A percentile compares a stretch with the other conserved stretches of the same genome.
Conservation (phyloP, 768 basidiomycete species). For the Tricholoma bakamatsutake region DNA sequence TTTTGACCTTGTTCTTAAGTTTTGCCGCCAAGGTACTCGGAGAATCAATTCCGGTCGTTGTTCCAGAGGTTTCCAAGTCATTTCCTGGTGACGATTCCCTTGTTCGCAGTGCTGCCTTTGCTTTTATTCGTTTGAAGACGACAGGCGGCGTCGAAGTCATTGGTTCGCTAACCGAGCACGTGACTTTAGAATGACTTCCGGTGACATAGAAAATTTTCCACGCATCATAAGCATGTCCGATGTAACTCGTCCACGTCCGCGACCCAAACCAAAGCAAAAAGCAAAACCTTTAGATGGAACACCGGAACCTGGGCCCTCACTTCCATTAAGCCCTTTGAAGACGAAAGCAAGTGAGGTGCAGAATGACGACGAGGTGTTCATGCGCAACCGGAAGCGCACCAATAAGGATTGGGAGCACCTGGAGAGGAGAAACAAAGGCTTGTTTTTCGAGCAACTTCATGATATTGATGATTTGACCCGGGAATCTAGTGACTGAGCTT, state of each 20-base stretch:
- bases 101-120: conserved; percentile 34
- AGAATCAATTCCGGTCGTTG: conserved; percentile 39
- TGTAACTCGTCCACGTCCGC: conserved; percentile 34
- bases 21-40: conserved; percentile 59
- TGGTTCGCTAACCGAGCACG: conserved; percentile 20
- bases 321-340: conserved; percentile 8
- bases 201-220: conserved; percentile 31
- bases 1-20: conserved; percentile 67
- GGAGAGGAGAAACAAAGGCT: conserved; percentile 53
- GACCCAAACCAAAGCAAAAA: conserved; percentile 50
- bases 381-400: conserved; percentile 58
- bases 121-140: conserved; percentile 46
- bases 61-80: conserved; percentile 14
- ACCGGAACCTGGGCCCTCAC: conserved; percentile 14
- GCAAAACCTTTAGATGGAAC: conserved; percentile 18
- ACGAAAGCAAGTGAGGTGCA: conserved; percentile 25
- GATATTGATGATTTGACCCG: background rate
- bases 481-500: conserved; percentile 6
- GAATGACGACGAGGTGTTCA: conserved; percentile 66
- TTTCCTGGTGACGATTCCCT: conserved; percentile 38
- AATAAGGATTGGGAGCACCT: conserved; percentile 54
- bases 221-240: conserved; percentile 31
- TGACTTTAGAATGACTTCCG: conserved; percentile 26
- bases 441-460: conserved; percentile 5
- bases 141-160: conserved; percentile 41